Base-by-base conservation (phyloP, 768 basidiomycete species). In the Austroboletus festivus region DNA sequence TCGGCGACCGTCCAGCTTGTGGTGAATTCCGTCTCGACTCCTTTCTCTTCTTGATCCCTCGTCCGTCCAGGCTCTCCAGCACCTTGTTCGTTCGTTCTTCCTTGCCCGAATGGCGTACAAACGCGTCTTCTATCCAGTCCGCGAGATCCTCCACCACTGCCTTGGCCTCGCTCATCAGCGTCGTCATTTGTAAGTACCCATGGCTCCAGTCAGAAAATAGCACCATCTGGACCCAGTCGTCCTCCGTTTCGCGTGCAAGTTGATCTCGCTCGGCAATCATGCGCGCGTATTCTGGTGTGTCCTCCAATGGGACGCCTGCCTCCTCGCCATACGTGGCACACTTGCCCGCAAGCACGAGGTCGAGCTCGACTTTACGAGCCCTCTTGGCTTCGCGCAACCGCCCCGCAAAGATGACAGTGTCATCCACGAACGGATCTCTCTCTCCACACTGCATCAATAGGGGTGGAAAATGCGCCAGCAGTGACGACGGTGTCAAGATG, bases 151-250 rank as follows among this genome's bases (percentile, higher is more conserved):
- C 76, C 54, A 94, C 84, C 19, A 85, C 87, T 48, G 78, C 80
- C 61, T 76, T 80, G 15, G 89, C 91, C 58, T 94, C 93, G 35
- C 69, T 72, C 82, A 99, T 89, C 57, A 97, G 67, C 20, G 80
- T 72, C 33, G 86, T 79, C 95, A 99, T 99, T 73, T 96, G 95
- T 58, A 95, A 77, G 71, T 93, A 97, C 31, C 93, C 95, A 67
- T 96, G 93, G 59, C 90, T 92, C 96, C 94, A 97, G 41, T 94
- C 94, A 24, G 89, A 88, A 68, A 95, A 91, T 48, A 97, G 79
- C 54, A 89, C 83, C 76, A 93, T 85, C 65, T 89, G 86, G 19
- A 96, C 92, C 93, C 93, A 94, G 64, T 96, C 93, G 53, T 89
- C 85, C 51, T 97, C 96, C 43, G 75, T 81, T 70, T 96, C 87